Conservation (phyloP, 176 grass and related monocot species). For the Triticum monococcum region DNA sequence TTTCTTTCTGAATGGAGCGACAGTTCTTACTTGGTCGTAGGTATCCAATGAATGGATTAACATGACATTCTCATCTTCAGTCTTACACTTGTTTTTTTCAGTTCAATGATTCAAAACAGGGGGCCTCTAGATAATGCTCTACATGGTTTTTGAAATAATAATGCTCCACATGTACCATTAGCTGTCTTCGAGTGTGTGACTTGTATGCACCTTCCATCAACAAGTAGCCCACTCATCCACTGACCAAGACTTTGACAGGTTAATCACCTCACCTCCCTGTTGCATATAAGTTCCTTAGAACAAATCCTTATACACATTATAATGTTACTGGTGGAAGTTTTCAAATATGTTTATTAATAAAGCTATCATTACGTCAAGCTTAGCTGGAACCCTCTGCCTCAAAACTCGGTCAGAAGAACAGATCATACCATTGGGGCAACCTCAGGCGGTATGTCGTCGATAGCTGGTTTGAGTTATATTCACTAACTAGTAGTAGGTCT, state of each 20-base stretch:
- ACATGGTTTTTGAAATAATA: not conserved
- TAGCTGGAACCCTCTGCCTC: slow-evolving; percentile 26
- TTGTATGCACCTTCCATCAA: not conserved
- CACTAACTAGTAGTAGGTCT: slow-evolving; percentile 2
- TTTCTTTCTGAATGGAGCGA: not conserved
- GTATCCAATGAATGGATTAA: slow-evolving; percentile 4
- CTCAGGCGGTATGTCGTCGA: not conserved
- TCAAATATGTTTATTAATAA: not conserved
- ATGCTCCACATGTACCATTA: slow-evolving; percentile 12
- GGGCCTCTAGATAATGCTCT: not conserved
- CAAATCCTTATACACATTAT: not conserved
- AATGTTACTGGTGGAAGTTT: not conserved
- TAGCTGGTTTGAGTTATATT: not conserved
- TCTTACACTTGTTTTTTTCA: not conserved
- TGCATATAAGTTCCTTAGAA: not conserved
- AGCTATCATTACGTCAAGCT: not conserved
- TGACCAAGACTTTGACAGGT: slow-evolving; percentile 2
- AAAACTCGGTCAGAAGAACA: slow-evolving; percentile 16
- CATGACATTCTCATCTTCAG: slow-evolving; percentile 11
- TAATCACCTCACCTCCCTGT: slow-evolving; percentile 1
- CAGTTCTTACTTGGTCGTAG: not conserved
- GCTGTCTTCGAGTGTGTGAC: slow-evolving; percentile 9
- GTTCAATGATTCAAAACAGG: not conserved
- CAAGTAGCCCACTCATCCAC: not conserved
- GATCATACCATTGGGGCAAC: not conserved